A percentile compares a stretch with the other conserved stretches of the same genome.
Evolutionary conservation across 2,329 filamentous ascomycete genomes (phyloP).

Genomic region (Corinectria fuckeliana): DNA sequence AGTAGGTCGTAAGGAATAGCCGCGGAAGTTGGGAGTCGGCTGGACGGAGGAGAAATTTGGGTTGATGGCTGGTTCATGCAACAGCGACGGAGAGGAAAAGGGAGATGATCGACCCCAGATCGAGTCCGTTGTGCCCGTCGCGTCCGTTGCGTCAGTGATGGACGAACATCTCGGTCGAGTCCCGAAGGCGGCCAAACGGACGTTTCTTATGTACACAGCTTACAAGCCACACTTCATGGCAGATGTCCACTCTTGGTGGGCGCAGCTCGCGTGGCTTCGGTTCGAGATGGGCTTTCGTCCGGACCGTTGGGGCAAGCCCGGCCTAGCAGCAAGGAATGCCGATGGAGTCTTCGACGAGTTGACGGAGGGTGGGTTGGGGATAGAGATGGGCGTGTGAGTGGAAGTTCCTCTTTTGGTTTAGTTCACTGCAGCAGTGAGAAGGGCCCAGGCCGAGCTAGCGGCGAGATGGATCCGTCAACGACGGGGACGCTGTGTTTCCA

Average conservation of each 20-base stretch:
- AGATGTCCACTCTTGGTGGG: neutral
- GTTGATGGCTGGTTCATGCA: slow-evolving; percentile 8
- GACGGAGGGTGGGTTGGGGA: slow-evolving; percentile 24
- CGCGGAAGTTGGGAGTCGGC: slow-evolving; percentile 27
- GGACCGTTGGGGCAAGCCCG: slow-evolving; percentile 34
- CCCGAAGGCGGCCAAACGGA: slow-evolving; percentile 31
- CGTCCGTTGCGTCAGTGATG: slow-evolving; percentile 20
- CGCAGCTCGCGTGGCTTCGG: slow-evolving; percentile 34
- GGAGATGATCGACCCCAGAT: neutral
- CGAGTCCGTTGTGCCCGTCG: slow-evolving; percentile 13
- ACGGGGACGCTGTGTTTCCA: neutral
- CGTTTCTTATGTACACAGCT: slow-evolving; percentile 7
- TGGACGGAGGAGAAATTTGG: slow-evolving; percentile 27
- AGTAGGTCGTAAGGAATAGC: slow-evolving; percentile 27
- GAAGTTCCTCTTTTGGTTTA: slow-evolving; percentile 20
- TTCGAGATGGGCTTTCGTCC: slow-evolving; percentile 29
- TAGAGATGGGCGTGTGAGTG: slow-evolving; percentile 1
- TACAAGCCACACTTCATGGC: neutral
- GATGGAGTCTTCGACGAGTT: slow-evolving; percentile 12
- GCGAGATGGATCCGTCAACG: slow-evolving; percentile 21
- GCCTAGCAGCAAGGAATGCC: slow-evolving; percentile 30
- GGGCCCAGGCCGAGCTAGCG: slow-evolving; percentile 28
- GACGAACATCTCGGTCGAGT: slow-evolving; percentile 34
- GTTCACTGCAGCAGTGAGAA: slow-evolving; percentile 6
- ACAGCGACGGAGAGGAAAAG: slow-evolving; percentile 3